phyloP scores from a whole-genome alignment of 352 stramenopile species.

The Globisporangium abappressorium region DNA sequence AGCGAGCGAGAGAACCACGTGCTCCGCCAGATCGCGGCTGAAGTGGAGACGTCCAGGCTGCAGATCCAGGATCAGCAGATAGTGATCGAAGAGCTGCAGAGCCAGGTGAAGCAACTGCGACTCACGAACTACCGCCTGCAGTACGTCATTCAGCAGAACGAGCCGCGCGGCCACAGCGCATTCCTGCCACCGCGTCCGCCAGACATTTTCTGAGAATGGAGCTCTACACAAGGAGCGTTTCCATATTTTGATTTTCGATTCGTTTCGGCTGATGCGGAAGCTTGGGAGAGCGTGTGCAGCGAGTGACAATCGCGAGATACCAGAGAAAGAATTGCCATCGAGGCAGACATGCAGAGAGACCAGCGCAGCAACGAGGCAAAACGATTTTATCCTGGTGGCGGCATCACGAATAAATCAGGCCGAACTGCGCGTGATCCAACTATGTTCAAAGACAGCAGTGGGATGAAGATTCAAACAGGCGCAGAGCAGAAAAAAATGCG shows the following conservation, averaged over 20 bases:
- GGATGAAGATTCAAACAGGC: background rate
- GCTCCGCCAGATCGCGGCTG: constrained; percentile 38
- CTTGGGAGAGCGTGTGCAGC: background rate
- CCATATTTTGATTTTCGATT: background rate
- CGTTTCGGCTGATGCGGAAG: background rate
- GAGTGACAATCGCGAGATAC: background rate
- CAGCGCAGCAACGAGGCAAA: background rate
- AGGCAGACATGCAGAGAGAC: background rate
- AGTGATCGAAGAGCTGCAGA: constrained; percentile 63
- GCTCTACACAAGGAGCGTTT: background rate
- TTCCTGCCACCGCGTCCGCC: constrained; percentile 62
- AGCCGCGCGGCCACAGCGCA: constrained; percentile 33
- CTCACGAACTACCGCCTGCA: constrained; percentile 69
- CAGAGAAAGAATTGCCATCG: background rate
- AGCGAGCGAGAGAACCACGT: constrained; percentile 55
- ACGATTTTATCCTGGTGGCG: background rate
- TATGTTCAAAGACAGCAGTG: background rate
- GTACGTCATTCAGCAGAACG: constrained; percentile 70
- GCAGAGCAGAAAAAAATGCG: background rate
- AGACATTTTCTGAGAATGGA: constrained; percentile 59
- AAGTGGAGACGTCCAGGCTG: constrained; percentile 40
- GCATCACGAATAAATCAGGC: background rate
- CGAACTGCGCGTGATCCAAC: background rate
- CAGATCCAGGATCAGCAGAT: constrained; percentile 58
- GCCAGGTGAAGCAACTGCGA: constrained; percentile 67